Percentiles rank a stretch among this genome's conserved stretches.
These are phyloP conservation scores for Gonium pectorale DNA, from an alignment of 139 green algal genomes.

Conservation along the genomic window DNA sequence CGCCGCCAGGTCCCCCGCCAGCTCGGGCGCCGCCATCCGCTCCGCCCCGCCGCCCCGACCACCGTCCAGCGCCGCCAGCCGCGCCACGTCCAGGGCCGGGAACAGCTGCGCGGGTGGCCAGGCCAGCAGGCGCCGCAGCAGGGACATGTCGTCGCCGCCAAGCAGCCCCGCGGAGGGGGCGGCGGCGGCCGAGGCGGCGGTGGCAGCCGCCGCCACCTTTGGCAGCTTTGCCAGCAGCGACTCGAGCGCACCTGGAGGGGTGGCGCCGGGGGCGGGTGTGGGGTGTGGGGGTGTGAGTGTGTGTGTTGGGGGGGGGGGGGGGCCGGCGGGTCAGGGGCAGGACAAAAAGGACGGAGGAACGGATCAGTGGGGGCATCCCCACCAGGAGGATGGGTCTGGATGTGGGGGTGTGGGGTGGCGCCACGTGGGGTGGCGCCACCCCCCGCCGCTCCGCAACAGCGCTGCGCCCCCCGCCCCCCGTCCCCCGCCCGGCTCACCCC, in stretches of 20 bases:
- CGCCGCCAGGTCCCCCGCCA: not conserved
- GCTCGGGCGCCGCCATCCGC: slow-evolving; percentile 21
- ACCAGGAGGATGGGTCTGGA: too few species aligned
- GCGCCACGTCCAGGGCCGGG: slow-evolving; percentile 79
- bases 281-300: not conserved
- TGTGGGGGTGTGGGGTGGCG: too few species aligned
- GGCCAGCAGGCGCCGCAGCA: slow-evolving; percentile 68
- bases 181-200: slow-evolving; percentile 5
- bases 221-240: slow-evolving; percentile 62
- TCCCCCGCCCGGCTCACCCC: too few species aligned
- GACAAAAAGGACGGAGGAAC: not conserved
- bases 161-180: not conserved
- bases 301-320: not conserved
- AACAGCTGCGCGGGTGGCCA: slow-evolving; percentile 81
- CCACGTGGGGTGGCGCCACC: not conserved
- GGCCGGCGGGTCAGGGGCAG: not conserved
- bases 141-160: slow-evolving; percentile 21
- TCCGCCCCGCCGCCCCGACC: not conserved
- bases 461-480: not conserved
- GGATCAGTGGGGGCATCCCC: not conserved
- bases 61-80: slow-evolving; percentile 66
- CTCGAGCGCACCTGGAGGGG: slow-evolving; percentile 51
- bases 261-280: not conserved
- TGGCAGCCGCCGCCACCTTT: slow-evolving; percentile 8
- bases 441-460: too few species aligned